A percentile compares a stretch with the other conserved stretches of the same genome.
Conservation (phyloP, 257 asterid species). For the Solanum etuberosum region DNA sequence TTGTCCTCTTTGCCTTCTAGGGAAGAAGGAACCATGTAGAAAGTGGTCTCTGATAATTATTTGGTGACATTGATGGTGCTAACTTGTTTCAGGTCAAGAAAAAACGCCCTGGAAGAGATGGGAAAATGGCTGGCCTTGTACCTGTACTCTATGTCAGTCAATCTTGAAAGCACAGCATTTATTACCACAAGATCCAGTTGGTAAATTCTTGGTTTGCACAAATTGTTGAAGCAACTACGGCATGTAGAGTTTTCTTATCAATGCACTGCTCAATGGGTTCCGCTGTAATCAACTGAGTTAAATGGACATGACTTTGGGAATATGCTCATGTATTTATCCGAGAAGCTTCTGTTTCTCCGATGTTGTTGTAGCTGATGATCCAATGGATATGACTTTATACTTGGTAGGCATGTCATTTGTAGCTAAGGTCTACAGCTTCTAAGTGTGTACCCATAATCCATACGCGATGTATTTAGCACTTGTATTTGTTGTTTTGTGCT, state of each 20-base stretch:
- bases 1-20: neutral
- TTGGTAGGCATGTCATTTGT: neutral
- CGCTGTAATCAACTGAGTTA: neutral
- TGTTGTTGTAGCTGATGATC: neutral
- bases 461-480: neutral
- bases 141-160: slow-evolving; percentile 91
- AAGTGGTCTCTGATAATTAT: neutral
- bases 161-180: slow-evolving; percentile 27
- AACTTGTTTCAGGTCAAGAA: slow-evolving; percentile 70
- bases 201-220: neutral
- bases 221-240: neutral
- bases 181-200: neutral
- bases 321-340: neutral
- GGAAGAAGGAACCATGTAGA: neutral
- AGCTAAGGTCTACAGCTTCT: neutral
- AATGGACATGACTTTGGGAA: neutral
- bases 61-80: neutral
- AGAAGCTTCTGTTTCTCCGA: neutral
- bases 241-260: neutral
- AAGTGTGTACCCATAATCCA: neutral
- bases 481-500: neutral
- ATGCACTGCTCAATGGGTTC: neutral
- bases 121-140: slow-evolving; percentile 95
- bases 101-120: slow-evolving; percentile 93
- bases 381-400: neutral